Evolutionary conservation across 1,284 basidiomycete genomes (phyloP), one percentile per base, ranked within the genome.

Genomic region (Serendipita sp.): DNA sequence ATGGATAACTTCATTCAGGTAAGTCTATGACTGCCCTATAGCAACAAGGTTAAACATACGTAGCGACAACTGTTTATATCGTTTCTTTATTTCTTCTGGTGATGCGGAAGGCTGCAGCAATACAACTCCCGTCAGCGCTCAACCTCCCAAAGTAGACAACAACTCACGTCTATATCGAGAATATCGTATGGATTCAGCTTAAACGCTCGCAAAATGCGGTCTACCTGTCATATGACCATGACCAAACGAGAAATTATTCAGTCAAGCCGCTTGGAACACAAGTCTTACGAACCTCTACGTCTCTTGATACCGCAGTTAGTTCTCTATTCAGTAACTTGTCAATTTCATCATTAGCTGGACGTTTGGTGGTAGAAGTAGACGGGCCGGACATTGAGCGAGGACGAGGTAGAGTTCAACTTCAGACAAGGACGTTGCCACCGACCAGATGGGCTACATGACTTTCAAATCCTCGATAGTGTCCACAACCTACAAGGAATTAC

Each of bases 171-270:
- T 68, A 90, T 76, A 73, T 87, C 81, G 67, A 91, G 73, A 63
- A 88, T 81, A 70, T 91, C 88, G 71, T 90, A 91, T 47, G 88
- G 85, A 70, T 91, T 91, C 68, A 91, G 79, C 71, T 87, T 91
- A 78, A 91, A 91, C 0, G 88, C 84, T 69, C 85, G 86, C 41
- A 91, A 75, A 66, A 91, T 91, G 22, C 88, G 83, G 62, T 91
- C 88, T n/a, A 69, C 67, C 67, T 69, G 50, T 43, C 41, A 41
- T 41, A 49, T 44, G 13, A 29, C 35, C 60, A 42, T 58, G 45
- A 55, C 35, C 30, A 22, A 64, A 29, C 22, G 29, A 22, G 55
- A 29, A 10, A 62, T 60, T n/a, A 32, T 22, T 38, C 17, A 49
- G 49, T 30, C 12, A 29, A 32, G 61, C 60, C 44, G 5, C 15